phyloP scores from a whole-genome alignment of 192 early-diverging fungal genomes.

The Geosiphon pyriformis region DNA sequence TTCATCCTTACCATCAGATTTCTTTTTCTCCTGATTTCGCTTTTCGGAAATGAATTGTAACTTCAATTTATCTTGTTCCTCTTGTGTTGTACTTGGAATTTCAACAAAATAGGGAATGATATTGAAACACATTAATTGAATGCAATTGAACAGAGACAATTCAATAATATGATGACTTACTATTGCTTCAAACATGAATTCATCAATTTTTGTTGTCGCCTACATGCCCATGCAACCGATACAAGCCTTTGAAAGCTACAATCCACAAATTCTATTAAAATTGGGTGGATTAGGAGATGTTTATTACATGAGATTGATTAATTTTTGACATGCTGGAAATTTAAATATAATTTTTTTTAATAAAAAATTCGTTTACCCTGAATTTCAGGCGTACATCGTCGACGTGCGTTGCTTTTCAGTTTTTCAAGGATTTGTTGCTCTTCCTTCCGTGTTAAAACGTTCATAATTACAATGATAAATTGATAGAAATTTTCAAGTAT shows the following conservation, averaged over 20 bases:
- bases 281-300: too few species aligned
- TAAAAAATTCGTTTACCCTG: not conserved
- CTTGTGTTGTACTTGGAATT: not conserved
- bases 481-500: too few species aligned
- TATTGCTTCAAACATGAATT: not conserved
- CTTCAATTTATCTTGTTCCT: not conserved
- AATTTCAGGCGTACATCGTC: not conserved
- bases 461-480: not conserved
- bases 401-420: not conserved
- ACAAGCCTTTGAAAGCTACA: not conserved
- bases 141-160: not conserved
- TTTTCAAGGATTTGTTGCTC: not conserved
- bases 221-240: not conserved
- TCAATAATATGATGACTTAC: not conserved
- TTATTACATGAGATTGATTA: too few species aligned
- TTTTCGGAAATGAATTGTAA: not conserved
- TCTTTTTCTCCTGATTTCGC: not conserved
- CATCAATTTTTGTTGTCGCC: not conserved
- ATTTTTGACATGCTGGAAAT: too few species aligned
- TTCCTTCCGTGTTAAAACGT: not conserved
- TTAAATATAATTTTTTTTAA: too few species aligned
- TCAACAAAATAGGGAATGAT: too few species aligned
- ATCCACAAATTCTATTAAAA: not conserved
- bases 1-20: too few species aligned
- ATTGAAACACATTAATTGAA: not conserved